Conservation (phyloP, 2,329 filamentous ascomycete genomes). For the Fusarium continuum region DNA sequence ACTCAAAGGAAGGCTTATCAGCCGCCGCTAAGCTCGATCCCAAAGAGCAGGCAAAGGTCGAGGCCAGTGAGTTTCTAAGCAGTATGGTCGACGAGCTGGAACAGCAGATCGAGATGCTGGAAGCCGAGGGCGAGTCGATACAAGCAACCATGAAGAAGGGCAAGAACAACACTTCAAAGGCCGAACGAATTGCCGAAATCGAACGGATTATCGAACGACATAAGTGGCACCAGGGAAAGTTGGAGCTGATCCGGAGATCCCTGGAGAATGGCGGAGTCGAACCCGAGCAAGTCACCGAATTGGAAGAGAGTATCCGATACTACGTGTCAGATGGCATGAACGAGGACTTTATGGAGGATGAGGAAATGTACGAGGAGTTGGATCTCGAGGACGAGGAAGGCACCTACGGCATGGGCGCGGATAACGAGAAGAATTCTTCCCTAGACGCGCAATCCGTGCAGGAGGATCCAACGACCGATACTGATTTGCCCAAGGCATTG, state of each 20-base stretch:
- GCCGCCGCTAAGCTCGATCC: conserved; percentile 93
- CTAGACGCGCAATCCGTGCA: conserved; percentile 94
- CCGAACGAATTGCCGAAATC: conserved; percentile 87
- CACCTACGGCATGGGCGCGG: conserved; percentile 79
- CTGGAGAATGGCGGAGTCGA: conserved; percentile 94
- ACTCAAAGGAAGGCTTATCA: conserved; percentile 96
- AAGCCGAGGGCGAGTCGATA: conserved; percentile 88
- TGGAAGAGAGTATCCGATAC: conserved; percentile 93
- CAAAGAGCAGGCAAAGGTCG: conserved; percentile 95
- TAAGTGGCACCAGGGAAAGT: conserved; percentile 94
- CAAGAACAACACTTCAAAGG: conserved; percentile 84
- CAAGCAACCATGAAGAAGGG: conserved; percentile 93
- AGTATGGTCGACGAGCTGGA: conserved; percentile 92
- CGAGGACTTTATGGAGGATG: conserved; percentile 91
- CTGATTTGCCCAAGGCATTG: conserved; percentile 57
- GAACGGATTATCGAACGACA: conserved; percentile 87
- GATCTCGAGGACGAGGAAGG: conserved; percentile 93
- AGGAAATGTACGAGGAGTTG: conserved; percentile 93
- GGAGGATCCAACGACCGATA: conserved; percentile 75
- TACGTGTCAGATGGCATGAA: conserved; percentile 92
- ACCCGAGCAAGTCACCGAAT: conserved; percentile 82
- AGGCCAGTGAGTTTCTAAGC: conserved; percentile 85
- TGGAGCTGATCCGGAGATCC: conserved; percentile 89
- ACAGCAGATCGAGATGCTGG: conserved; percentile 89
- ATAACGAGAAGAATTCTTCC: conserved; percentile 90